Percentiles rank a stretch among this genome's conserved stretches.
These are phyloP conservation scores for Paracoccidioides lutzii DNA, from an alignment of 2,329 filamentous ascomycete genomes.

Conservation along the genomic window DNA sequence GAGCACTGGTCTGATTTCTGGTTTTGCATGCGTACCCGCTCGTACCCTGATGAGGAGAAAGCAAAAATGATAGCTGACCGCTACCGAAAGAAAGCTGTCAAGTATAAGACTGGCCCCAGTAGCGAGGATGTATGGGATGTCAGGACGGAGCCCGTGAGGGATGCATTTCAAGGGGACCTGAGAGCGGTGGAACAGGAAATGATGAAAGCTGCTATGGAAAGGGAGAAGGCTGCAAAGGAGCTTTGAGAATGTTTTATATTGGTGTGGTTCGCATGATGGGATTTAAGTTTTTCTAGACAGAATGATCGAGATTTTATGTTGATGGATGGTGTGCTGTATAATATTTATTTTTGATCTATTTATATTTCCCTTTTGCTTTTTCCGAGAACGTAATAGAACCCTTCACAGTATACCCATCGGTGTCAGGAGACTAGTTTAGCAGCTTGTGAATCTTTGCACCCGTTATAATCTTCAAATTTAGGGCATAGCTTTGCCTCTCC, in stretches of 20 bases:
- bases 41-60: slow-evolving; percentile 46
- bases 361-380: neutral
- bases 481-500: no score
- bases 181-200: slow-evolving; percentile 25
- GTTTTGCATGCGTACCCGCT: slow-evolving; percentile 86
- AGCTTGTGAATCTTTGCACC: no score
- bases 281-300: neutral
- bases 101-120: slow-evolving; percentile 56
- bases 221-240: neutral
- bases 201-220: neutral
- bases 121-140: slow-evolving; percentile 87
- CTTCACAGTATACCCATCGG: no score
- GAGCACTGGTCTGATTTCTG: slow-evolving; percentile 90
- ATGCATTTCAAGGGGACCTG: slow-evolving; percentile 35
- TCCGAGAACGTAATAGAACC: neutral
- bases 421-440: no score
- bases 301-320: neutral
- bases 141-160: slow-evolving; percentile 48
- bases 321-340: neutral
- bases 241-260: neutral
- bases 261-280: neutral
- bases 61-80: slow-evolving; percentile 50
- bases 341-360: neutral
- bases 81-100: slow-evolving; percentile 53
- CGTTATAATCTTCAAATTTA: no score